phyloP scores from a whole-genome alignment of 139 green algal genomes.

The Chlamydomonas asymmetrica region DNA sequence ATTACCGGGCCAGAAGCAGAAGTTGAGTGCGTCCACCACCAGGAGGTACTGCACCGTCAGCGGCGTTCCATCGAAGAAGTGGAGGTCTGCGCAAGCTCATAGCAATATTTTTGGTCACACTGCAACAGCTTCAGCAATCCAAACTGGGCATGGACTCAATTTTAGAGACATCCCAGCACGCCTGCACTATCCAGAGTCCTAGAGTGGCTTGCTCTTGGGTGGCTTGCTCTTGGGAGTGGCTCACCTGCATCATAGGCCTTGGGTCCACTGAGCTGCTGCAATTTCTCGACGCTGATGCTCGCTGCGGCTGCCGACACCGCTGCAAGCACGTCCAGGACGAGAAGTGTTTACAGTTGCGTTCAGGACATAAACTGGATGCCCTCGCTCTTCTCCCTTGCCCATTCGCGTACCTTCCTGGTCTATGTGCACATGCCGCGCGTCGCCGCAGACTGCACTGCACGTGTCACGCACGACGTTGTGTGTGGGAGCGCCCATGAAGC shows the following conservation, averaged over 20 bases:
- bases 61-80: conserved; percentile 62
- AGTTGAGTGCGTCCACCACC: conserved; percentile 96
- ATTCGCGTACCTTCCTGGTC: conserved; percentile 5
- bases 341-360: not conserved
- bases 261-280: not conserved
- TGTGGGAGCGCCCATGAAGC: too few relatives aligned
- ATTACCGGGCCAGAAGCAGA: conserved; percentile 94
- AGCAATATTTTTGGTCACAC: not conserved
- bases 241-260: conserved; percentile 34
- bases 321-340: not conserved
- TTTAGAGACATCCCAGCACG: too few relatives aligned
- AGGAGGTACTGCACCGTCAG: conserved; percentile 85
- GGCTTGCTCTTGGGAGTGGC: too few relatives aligned
- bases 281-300: conserved; percentile 3
- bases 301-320: conserved; percentile 3
- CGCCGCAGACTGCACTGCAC: not conserved
- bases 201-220: too few relatives aligned
- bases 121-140: not conserved
- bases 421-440: conserved; percentile 22
- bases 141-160: not conserved
- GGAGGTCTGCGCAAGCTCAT: conserved; percentile 47
- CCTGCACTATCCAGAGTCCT: too few relatives aligned
- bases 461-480: not conserved
- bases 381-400: not conserved
- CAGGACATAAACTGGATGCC: not conserved